A percentile compares a stretch with the other conserved stretches of the same genome.
These are phyloP conservation scores for Diaporthe ampelina DNA, from an alignment of 2,329 filamentous ascomycete genomes.

Conservation along the genomic window DNA sequence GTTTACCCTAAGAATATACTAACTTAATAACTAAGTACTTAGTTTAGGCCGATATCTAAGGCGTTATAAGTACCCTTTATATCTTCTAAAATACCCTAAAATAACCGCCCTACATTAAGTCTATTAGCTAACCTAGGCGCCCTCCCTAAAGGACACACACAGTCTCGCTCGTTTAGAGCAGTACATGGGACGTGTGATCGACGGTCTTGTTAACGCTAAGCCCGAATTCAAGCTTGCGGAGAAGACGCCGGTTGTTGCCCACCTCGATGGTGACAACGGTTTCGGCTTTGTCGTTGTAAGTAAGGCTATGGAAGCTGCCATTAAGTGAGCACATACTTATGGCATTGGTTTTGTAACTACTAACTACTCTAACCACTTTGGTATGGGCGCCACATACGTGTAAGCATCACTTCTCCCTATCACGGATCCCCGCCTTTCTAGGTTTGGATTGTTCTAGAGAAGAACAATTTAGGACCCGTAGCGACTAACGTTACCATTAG, in stretches of 20 bases:
- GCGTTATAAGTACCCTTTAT: slow-evolving; percentile 42
- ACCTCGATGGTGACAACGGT: slow-evolving; percentile 48
- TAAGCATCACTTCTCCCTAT: too few relatives aligned
- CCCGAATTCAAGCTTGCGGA: slow-evolving; percentile 41
- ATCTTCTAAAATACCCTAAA: too few relatives aligned
- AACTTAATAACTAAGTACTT: slow-evolving; percentile 43
- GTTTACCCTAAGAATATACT: slow-evolving; percentile 45
- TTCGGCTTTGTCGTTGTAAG: slow-evolving; percentile 49
- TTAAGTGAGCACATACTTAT: slow-evolving; percentile 44
- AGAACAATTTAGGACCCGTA: too few relatives aligned
- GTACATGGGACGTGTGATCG: slow-evolving; percentile 45
- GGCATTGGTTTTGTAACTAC: slow-evolving; percentile 46
- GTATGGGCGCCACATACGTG: slow-evolving; percentile 48
- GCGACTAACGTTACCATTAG: too few relatives aligned
- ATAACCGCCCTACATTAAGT: not conserved
- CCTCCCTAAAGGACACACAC: slow-evolving; percentile 42
- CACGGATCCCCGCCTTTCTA: too few relatives aligned
- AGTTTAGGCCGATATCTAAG: slow-evolving; percentile 46
- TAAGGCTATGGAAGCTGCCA: slow-evolving; percentile 44
- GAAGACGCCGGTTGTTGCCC: slow-evolving; percentile 47
- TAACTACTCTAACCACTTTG: slow-evolving; percentile 46
- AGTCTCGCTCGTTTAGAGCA: slow-evolving; percentile 45
- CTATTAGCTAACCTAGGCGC: not conserved
- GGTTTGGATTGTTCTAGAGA: too few relatives aligned
- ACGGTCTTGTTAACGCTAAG: slow-evolving; percentile 44